These are phyloP conservation scores for Thraustochytrium striatum DNA, from an alignment of 352 stramenopile species.

Conservation along the genomic window DNA sequence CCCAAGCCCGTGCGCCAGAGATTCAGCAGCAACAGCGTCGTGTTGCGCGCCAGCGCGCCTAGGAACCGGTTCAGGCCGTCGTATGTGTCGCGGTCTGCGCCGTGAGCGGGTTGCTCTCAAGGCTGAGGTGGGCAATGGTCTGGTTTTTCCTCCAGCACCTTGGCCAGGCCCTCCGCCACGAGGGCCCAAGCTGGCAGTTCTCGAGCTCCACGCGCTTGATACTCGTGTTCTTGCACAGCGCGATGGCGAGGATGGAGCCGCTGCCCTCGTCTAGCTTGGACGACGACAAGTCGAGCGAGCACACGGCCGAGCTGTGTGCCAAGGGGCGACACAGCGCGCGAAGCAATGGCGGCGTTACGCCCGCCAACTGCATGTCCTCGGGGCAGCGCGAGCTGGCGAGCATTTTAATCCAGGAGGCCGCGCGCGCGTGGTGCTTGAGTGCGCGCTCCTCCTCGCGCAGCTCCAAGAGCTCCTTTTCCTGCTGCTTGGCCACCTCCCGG, in stretches of 20 bases:
- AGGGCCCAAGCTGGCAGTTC: background rate
- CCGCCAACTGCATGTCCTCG: background rate
- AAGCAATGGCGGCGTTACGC: constrained; percentile 21
- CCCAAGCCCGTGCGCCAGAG: constrained; percentile 35
- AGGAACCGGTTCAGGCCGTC: constrained; percentile 3
- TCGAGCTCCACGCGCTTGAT: constrained; percentile 32
- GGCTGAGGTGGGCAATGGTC: background rate
- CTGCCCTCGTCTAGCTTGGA: constrained; percentile 3
- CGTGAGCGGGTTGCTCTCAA: constrained; percentile 30
- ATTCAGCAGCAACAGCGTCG: constrained; percentile 32
- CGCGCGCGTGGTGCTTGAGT: background rate
- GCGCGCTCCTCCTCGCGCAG: background rate
- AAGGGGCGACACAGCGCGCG: constrained; percentile 4
- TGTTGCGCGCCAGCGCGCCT: constrained; percentile 9
- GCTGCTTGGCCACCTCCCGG: background rate
- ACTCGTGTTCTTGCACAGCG: background rate
- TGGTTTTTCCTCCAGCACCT: constrained; percentile 17
- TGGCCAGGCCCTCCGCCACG: background rate
- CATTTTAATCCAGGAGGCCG: constrained; percentile 1
- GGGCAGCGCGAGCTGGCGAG: background rate
- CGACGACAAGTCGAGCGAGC: constrained; percentile 8
- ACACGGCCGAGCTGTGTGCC: background rate
- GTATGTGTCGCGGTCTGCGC: background rate
- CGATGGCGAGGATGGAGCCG: background rate
- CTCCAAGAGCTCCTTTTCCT: background rate